Base-by-base conservation (phyloP, 257 asterid species). In the Salvia rosmarinus region DNA sequence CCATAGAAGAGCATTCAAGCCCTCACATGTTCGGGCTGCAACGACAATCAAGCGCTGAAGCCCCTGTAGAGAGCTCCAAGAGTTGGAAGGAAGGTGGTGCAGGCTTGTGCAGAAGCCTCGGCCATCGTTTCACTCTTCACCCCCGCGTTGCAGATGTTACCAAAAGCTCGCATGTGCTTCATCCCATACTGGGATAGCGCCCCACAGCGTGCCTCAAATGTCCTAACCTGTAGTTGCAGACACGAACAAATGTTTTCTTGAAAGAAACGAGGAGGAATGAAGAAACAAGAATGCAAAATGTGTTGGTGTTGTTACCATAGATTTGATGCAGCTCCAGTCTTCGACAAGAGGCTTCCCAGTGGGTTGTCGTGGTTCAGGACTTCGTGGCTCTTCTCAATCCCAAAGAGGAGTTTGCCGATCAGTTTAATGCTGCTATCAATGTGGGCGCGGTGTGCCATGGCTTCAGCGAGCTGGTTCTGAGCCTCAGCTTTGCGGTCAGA, bases 141-240 rank as follows among this genome's bases (percentile, higher is more conserved):
- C 34, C 98, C 97, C 3, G 87, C 86, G 16, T 95, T 95, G 85
- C 99, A 95, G 39, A 95, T 87, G 79, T 91, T 91, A 42, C 97
- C 99, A 30, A 95, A 52, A 0, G 96, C 81, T 9, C 99, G 90
- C 99, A 89, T 89, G 82, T 95, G 98, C 79, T 85, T 95, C 98
- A 89, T 91, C 63, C 99, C 99, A 37, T 95, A 95, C 61, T 95
- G 99, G 20, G 98, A 88, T 35, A 95, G 73, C 0, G 97, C 87
- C 30, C 99, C 98, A 32, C 99, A 95, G 13, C 76, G 79, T 5
- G 88, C 77, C 86, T 95, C 99, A 40, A 86, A 89, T 59, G 92
- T 83, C 50, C 90, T 78, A 39, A 90, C 95, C 95, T 88, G 90
- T 6, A 1, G 30, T 35, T 30, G 39, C 17, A 14, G 52, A 72